Evolutionary conservation across 2,329 filamentous ascomycete species (phyloP), one percentile per base, ranked within the genome.

Genomic region (Podosphaera fusca): DNA sequence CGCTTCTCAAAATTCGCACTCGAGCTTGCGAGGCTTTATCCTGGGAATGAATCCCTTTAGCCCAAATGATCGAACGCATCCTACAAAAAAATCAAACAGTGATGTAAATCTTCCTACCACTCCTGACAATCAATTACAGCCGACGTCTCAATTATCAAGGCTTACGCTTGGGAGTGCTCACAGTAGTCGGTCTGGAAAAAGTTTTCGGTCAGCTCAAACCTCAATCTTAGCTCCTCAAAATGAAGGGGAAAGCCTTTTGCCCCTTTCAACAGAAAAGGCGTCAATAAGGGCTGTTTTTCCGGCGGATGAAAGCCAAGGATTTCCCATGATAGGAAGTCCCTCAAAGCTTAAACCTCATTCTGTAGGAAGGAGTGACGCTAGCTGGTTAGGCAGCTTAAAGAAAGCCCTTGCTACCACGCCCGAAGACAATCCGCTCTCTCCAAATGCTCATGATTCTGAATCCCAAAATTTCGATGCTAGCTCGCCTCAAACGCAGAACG

Each of bases 381-480:
- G 47, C 69, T 86, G 82, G 80, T 71, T 88, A 9, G 83, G 83
- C 30, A 85, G 79, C 53, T 67, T 88, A 29, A 74, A 78, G 4
- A 58, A 61, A 52, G 67, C 63, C 1, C 65, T 68, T 35, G 59
- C 47, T n/a, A 21, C 40, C 3, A n/a, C 40, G 30, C 30, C 38
- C 9, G 40, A 56, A 12, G 40, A 56, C 10, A 14, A 30, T 49
- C 21, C 42, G 7, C 3, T 14, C 3, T 6, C 12, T 34, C 21
- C 10, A 52, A 34, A 31, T 35, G 6, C 30, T n/a, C 14, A 14
- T 35, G 30, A 52, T 35, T 35, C 33, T 33, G 33, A 31, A 14
- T 14, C 9, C 50, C 29, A 52, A 34, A n/a, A n/a, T 10, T 3
- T 31, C 4, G 50, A 52, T 14, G 33, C 30, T 35, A n/a, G 33